Evolutionary conservation across 768 basidiomycete genomes (phyloP), one percentile per base, ranked within the genome.

Genomic region (Kwoniella sp.): DNA sequence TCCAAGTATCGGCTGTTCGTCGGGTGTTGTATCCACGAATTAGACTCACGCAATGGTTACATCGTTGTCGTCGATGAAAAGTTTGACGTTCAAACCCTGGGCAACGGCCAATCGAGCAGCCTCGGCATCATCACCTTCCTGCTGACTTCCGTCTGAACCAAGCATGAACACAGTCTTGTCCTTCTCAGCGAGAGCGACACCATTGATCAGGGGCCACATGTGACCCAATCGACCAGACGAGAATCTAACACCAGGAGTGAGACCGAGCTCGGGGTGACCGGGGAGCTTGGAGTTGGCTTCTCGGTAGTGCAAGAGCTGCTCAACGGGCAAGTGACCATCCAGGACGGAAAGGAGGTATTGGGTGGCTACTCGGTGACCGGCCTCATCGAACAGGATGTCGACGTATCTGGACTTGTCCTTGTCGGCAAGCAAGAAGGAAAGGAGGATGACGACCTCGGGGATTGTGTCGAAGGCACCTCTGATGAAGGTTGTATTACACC

Each of bases 201-300:
- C 91, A 76, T 92, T 92, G 57, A 92, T 88, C 67, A 90, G 80
- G 0, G 91, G 88, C 91, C 91, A 93, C 85, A 92, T 87, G 80
- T 93, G 91, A 1, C 91, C 91, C 21, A 93, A 85, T 76, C 91
- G 88, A n/a, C 91, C 91, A 0, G 91, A 92, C 2, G 91, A 92
- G 82, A 93, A 93, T 80, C 91, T 91, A 81, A 93, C 86, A 27
- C 91, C 91, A n/a, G 91, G 91, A 0, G 91, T 92, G 63, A 92
- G 83, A 24, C 91, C 91, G 7, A 92, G 83, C 80, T 92, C 91
- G 15, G 91, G 91, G 73, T 93, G 91, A 15, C 91, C 91, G 1
- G 91, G 91, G 33, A 93, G 87, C 72, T 89, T 88, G 33, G 90
- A 88, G 80, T 91, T 85, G 61, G 91, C 91, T 73, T 87, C 88